These are phyloP conservation scores for Thalia dealbata DNA, from an alignment of 176 grass and related monocot genomes.

Conservation along the genomic window DNA sequence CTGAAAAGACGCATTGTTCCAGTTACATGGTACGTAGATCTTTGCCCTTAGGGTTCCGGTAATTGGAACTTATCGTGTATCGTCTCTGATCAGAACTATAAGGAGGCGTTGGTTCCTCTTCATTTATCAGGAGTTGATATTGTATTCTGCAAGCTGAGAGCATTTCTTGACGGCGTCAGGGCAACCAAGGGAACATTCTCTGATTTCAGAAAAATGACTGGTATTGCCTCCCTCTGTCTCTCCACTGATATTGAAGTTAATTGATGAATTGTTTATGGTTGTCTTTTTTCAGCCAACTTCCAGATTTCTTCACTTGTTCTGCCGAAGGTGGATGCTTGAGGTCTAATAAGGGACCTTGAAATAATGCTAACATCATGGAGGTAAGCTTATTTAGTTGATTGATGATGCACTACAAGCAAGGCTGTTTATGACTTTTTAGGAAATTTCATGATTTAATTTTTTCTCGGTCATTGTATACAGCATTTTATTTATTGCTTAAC, in stretches of 20 bases:
- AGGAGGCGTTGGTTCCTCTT: background rate
- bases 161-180: background rate
- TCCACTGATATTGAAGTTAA: background rate
- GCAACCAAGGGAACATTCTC: background rate
- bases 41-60: background rate
- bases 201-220: background rate
- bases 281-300: conserved; percentile 63
- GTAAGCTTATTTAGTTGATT: conserved; percentile 24
- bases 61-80: background rate
- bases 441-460: too few relatives aligned
- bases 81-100: background rate
- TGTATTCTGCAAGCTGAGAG: too few relatives aligned
- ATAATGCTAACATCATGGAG: conserved; percentile 72
- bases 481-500: too few relatives aligned
- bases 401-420: too few relatives aligned
- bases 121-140: background rate
- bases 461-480: too few relatives aligned
- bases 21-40: background rate
- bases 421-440: too few relatives aligned
- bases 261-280: conserved; percentile 2
- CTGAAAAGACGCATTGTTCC: background rate
- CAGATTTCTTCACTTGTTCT: conserved; percentile 75
- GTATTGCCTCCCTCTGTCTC: conserved; percentile 9
- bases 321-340: conserved; percentile 64
- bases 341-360: conserved; percentile 94